Percentiles rank a stretch among this genome's conserved stretches.
phyloP scores from a whole-genome alignment of 345 rosid genomes.

The Turnera subulata region DNA sequence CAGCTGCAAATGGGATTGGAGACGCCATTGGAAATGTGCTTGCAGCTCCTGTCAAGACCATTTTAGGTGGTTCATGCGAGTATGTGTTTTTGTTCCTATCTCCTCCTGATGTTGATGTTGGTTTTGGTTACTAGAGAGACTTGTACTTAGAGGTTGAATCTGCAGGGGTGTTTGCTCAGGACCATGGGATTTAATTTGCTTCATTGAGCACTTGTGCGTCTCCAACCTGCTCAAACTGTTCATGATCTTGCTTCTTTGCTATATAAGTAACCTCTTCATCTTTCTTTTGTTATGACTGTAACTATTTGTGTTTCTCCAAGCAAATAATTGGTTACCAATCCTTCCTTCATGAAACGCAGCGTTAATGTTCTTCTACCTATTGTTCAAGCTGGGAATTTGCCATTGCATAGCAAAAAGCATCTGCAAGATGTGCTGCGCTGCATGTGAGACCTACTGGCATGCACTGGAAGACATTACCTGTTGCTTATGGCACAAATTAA shows the following conservation, averaged over 20 bases:
- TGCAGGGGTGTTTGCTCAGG: conserved; percentile 66
- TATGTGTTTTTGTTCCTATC: conserved; percentile 14
- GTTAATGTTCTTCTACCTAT: conserved; percentile 57
- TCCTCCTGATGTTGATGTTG: neutral
- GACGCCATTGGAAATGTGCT: conserved; percentile 46
- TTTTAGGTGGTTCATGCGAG: conserved; percentile 56
- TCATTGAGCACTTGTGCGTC: conserved; percentile 69
- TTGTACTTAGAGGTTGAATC: conserved; percentile 5
- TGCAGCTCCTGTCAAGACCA: conserved; percentile 55
- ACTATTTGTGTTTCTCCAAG: neutral
- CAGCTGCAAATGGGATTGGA: conserved; percentile 54
- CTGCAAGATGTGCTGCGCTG: conserved; percentile 68
- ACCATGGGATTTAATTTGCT: conserved; percentile 67
- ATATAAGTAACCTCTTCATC: conserved; percentile 38
- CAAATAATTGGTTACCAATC: neutral
- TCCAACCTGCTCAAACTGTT: conserved; percentile 53
- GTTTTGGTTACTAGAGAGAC: neutral
- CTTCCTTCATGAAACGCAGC: conserved; percentile 30
- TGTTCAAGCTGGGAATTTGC: conserved; percentile 59
- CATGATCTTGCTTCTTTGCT: conserved; percentile 53
- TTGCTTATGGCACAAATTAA: conserved; percentile 12
- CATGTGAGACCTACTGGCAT: conserved; percentile 51
- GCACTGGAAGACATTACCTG: conserved; percentile 40
- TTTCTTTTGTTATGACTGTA: neutral
- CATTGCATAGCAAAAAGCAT: conserved; percentile 41